Conservation (phyloP, 768 basidiomycete species). For the Tricholoma hemisulphureum region DNA sequence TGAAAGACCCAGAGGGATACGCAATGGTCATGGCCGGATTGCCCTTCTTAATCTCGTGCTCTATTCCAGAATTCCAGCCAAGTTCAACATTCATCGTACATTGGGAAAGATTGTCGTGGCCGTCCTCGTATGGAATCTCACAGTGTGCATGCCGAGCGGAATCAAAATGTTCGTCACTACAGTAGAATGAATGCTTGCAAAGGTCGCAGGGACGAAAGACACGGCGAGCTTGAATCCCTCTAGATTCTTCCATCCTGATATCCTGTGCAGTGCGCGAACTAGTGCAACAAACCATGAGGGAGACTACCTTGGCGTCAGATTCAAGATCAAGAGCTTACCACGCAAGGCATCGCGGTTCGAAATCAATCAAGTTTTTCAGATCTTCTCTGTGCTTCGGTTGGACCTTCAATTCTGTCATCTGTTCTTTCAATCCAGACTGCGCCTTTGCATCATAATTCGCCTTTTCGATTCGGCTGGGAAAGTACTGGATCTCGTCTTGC, state of each 20-base stretch:
- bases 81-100: slow-evolving; percentile 26
- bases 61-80: slow-evolving; percentile 14
- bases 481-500: no score
- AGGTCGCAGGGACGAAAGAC: slow-evolving; percentile 19
- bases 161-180: slow-evolving; percentile 23
- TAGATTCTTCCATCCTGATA: slow-evolving; percentile 19
- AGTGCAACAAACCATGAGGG: neutral
- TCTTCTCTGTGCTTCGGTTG: neutral
- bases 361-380: slow-evolving; percentile 18
- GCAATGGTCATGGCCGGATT: slow-evolving; percentile 26
- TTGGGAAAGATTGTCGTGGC: slow-evolving; percentile 19
- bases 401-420: no score
- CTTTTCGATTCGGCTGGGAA: neutral
- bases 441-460: neutral
- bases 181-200: slow-evolving; percentile 26
- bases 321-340: slow-evolving; percentile 12
- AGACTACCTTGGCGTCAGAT: no score
- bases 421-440: neutral
- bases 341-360: slow-evolving; percentile 24
- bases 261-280: slow-evolving; percentile 26
- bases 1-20: slow-evolving; percentile 25
- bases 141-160: slow-evolving; percentile 17
- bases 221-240: neutral
- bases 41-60: no score
- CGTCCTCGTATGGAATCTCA: slow-evolving; percentile 19